Conservation (phyloP, 305 asterid species). For the Plantago coronopus region DNA sequence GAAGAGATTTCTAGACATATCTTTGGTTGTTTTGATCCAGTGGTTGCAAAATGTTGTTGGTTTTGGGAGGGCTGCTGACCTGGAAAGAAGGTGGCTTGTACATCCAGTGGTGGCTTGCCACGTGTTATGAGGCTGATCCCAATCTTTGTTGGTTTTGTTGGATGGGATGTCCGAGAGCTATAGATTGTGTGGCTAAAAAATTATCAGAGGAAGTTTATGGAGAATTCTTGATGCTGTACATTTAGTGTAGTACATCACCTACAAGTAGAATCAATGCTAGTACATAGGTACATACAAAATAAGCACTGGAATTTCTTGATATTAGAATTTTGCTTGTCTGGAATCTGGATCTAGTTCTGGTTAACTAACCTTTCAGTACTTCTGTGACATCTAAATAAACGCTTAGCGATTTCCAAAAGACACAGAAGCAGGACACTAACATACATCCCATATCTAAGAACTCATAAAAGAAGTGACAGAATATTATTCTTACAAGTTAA, state of each 20-base stretch:
- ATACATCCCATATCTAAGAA: neutral
- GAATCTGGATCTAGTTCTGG: too few species aligned
- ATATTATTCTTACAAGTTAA: neutral
- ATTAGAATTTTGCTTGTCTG: neutral
- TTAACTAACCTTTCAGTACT: too few species aligned
- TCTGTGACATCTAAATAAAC: neutral
- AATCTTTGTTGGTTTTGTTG: constrained; percentile 11
- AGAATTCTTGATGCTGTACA: constrained; percentile 11
- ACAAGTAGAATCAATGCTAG: constrained; percentile 1
- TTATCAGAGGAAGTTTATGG: constrained; percentile 18
- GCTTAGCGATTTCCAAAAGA: neutral
- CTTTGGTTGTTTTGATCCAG: constrained; percentile 18
- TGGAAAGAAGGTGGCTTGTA: constrained; percentile 30
- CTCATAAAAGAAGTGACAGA: neutral
- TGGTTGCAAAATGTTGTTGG: constrained; percentile 18
- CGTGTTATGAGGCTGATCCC: constrained; percentile 38
- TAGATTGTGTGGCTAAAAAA: constrained; percentile 48
- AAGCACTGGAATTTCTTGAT: neutral
- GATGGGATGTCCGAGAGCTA: constrained; percentile 17
- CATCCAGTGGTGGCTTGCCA: constrained; percentile 43
- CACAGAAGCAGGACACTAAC: neutral
- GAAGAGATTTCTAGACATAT: constrained; percentile 22
- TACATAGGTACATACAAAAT: constrained; percentile 2
- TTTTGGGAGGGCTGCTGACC: constrained; percentile 28
- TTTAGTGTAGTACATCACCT: neutral